phyloP scores from a whole-genome alignment of 805 yeast species.

The Metschnikowia corniflorae region DNA sequence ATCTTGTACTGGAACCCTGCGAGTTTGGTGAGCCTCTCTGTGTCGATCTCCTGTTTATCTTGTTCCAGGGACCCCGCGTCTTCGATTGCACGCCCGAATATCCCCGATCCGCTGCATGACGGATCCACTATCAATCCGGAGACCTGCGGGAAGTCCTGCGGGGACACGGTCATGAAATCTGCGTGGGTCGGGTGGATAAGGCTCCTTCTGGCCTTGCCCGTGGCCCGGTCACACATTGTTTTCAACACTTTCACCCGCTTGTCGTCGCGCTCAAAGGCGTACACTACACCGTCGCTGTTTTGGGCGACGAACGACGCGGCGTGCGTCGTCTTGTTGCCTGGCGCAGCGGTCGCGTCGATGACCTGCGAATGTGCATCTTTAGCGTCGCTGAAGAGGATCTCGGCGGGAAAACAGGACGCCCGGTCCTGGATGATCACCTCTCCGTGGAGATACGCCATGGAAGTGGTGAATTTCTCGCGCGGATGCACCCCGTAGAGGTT shows the following conservation, averaged over 20 bases:
- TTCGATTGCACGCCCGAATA: slow-evolving; percentile 80
- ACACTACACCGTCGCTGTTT: slow-evolving; percentile 40
- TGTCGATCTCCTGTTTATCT: slow-evolving; percentile 38
- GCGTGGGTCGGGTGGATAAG: slow-evolving; percentile 51
- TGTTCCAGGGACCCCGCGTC: slow-evolving; percentile 43
- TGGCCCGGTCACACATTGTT: slow-evolving; percentile 76
- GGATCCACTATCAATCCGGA: slow-evolving; percentile 92
- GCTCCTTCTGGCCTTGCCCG: slow-evolving; percentile 24
- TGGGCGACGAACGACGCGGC: slow-evolving; percentile 61
- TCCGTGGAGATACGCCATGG: slow-evolving; percentile 71
- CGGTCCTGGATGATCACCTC: slow-evolving; percentile 89
- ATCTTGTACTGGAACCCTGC: slow-evolving; percentile 86
- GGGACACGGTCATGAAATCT: slow-evolving; percentile 63
- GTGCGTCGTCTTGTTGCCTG: slow-evolving; percentile 97
- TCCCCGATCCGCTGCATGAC: slow-evolving; percentile 96
- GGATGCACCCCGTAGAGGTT: slow-evolving; percentile 82
- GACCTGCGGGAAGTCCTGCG: slow-evolving; percentile 57
- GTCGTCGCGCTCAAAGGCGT: slow-evolving; percentile 86
- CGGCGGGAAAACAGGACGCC: slow-evolving; percentile 95
- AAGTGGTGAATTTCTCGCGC: slow-evolving; percentile 59
- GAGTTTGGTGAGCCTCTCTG: slow-evolving; percentile 65
- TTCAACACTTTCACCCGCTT: slow-evolving; percentile 65
- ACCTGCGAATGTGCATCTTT: slow-evolving; percentile 51
- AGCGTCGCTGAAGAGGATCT: slow-evolving; percentile 59
- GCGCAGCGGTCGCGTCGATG: slow-evolving; percentile 96